Conservation (phyloP, 2,329 filamentous ascomycete genomes). For the Ilyonectria sp. region DNA sequence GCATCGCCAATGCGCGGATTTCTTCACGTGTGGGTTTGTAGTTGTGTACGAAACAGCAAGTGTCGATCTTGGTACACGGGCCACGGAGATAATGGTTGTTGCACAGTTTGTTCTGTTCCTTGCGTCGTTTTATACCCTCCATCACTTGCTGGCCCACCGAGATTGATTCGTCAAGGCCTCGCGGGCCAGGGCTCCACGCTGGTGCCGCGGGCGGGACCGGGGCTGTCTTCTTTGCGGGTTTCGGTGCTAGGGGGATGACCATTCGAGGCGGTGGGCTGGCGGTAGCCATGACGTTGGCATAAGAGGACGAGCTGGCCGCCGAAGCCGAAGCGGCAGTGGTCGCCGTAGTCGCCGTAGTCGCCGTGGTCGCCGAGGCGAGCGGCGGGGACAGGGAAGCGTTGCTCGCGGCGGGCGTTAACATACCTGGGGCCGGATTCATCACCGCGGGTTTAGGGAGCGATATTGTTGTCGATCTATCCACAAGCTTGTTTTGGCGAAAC, state of each 20-base stretch:
- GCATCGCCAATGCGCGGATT: conserved; percentile 67
- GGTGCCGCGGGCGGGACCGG: conserved; percentile 39
- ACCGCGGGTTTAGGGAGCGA: conserved; percentile 29
- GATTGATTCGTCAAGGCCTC: conserved; percentile 69
- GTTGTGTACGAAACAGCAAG: conserved; percentile 71
- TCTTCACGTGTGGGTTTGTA: conserved; percentile 69
- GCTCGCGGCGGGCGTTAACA: conserved; percentile 46
- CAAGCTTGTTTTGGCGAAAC: conserved; percentile 69
- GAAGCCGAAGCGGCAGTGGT: conserved; percentile 4
- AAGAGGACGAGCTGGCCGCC: conserved; percentile 47
- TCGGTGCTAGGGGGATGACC: conserved; percentile 57
- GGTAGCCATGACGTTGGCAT: conserved; percentile 59
- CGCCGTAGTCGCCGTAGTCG: conserved; percentile 6
- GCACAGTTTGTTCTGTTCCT: conserved; percentile 70
- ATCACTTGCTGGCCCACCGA: conserved; percentile 61
- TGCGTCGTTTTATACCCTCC: conserved; percentile 70
- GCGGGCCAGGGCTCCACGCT: conserved; percentile 68
- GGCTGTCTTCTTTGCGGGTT: conserved; percentile 30
- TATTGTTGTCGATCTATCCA: conserved; percentile 51
- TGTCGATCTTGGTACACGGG: conserved; percentile 68
- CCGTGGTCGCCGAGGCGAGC: conserved; percentile 15
- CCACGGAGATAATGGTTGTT: conserved; percentile 75
- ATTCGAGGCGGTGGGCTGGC: conserved; percentile 61
- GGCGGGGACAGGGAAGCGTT: conserved; percentile 44
- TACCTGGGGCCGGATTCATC: conserved; percentile 8